Evolutionary conservation across 2,329 filamentous ascomycete genomes (phyloP).

Genomic region (Neophaeococcomyces mojaviensis): DNA sequence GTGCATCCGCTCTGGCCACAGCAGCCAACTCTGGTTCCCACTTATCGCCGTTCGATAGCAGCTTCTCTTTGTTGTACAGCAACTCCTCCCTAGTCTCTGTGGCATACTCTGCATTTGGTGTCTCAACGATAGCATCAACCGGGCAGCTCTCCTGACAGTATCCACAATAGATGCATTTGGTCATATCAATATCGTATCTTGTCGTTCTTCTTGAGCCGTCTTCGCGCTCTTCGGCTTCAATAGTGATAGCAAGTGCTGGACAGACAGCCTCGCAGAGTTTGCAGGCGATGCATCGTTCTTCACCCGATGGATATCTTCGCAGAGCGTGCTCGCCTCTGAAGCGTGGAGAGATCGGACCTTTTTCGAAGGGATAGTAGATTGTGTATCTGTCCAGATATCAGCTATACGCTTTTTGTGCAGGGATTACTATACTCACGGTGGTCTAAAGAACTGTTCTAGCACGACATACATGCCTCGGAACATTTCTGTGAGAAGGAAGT

Average conservation of each 20-base stretch:
- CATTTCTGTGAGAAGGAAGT: constrained; percentile 95
- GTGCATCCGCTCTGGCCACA: constrained; percentile 82
- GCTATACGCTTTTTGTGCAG: constrained; percentile 10
- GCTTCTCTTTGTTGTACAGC: constrained; percentile 95
- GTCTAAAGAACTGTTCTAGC: constrained; percentile 95
- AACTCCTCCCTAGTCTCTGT: constrained; percentile 83
- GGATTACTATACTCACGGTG: constrained; percentile 63
- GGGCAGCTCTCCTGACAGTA: constrained; percentile 99
- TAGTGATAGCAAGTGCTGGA: constrained; percentile 96
- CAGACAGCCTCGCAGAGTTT: constrained; percentile 99
- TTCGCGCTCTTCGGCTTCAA: constrained; percentile 95
- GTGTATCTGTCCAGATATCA: constrained; percentile 62
- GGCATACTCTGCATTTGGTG: constrained; percentile 66
- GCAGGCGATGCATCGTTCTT: constrained; percentile 99
- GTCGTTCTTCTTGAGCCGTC: constrained; percentile 93
- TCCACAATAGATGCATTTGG: constrained; percentile 99
- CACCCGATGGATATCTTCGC: constrained; percentile 89
- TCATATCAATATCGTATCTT: constrained; percentile 99
- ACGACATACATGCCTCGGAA: constrained; percentile 95
- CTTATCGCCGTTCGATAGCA: constrained; percentile 82
- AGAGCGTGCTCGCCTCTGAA: constrained; percentile 98
- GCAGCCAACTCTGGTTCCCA: constrained; percentile 98
- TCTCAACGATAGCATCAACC: constrained; percentile 85
- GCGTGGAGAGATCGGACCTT: constrained; percentile 93
- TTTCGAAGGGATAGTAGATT: constrained; percentile 98